Conservation (phyloP, 73 alveolate genomes). For the Symbiodinium pilosum region DNA sequence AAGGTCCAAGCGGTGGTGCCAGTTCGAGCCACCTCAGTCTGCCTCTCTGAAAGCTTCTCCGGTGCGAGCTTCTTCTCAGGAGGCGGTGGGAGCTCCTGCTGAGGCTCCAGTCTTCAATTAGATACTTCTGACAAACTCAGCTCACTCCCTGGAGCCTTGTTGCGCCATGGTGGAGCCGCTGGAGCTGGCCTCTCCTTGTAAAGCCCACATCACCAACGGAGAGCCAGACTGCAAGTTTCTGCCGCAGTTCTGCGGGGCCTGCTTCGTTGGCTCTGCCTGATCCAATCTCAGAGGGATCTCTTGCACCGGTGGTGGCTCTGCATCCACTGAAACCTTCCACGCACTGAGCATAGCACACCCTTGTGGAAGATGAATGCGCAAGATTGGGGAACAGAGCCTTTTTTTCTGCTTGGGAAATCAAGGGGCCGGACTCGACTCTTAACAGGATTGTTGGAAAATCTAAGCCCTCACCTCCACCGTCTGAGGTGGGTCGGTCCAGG, state of each 20-base stretch:
- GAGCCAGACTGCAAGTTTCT: too few relatives aligned
- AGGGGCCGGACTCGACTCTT: too few relatives aligned
- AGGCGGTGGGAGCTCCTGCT: conserved; percentile 15
- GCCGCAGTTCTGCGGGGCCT: not conserved
- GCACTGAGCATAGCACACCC: too few relatives aligned
- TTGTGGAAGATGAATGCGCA: too few relatives aligned
- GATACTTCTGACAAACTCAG: too few relatives aligned
- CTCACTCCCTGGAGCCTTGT: not conserved
- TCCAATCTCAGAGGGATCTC: not conserved
- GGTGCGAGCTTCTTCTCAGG: not conserved
- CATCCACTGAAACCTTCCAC: not conserved
- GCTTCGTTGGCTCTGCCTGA: not conserved
- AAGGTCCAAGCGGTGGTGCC: not conserved
- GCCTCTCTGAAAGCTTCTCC: not conserved
- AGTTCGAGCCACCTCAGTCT: not conserved
- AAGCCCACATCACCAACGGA: too few relatives aligned
- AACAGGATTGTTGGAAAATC: too few relatives aligned
- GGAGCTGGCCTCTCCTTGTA: not conserved
- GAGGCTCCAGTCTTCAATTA: not conserved
- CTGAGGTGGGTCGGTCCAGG: not conserved
- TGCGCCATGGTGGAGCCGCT: conserved; percentile 11
- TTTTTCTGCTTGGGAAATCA: not conserved
- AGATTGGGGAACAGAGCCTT: not conserved
- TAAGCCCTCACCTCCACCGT: not conserved
- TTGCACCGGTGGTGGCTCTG: not conserved